Evolutionary conservation across 2,329 filamentous ascomycete species (phyloP).

Genomic region (Fusarium metavorans): DNA sequence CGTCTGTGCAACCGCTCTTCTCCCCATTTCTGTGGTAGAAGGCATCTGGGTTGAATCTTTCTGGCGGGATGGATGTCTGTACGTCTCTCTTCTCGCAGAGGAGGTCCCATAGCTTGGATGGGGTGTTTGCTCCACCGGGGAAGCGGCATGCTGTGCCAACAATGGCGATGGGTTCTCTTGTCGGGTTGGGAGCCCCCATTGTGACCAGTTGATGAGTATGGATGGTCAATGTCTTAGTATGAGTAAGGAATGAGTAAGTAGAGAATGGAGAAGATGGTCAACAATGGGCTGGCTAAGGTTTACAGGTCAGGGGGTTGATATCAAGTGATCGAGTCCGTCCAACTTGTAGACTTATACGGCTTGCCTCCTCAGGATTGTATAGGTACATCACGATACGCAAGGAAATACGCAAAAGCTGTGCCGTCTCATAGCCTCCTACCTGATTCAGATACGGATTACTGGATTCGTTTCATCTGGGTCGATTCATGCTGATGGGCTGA

Average conservation of each 20-base stretch:
- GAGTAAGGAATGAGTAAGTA: not conserved
- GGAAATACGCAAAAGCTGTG: not conserved
- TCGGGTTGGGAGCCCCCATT: not conserved
- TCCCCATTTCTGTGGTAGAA: not conserved
- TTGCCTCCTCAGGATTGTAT: not conserved
- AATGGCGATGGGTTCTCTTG: slow-evolving; percentile 39
- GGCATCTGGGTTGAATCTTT: not conserved
- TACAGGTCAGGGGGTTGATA: not conserved
- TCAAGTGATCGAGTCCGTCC: not conserved
- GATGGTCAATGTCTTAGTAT: not conserved
- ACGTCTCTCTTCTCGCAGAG: not conserved
- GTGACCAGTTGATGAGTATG: not conserved
- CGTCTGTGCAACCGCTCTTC: not conserved
- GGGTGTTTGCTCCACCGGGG: not conserved
- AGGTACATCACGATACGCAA: not conserved
- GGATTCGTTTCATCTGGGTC: not conserved
- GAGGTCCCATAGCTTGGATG: not conserved
- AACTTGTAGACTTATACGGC: not conserved
- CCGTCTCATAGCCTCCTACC: not conserved
- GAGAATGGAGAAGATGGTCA: not conserved
- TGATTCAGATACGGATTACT: not conserved
- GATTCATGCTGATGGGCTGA: not conserved
- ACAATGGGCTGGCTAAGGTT: not conserved
- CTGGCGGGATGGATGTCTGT: not conserved
- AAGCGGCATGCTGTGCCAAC: not conserved